Evolutionary conservation across 495 filamentous ascomycete species (phyloP), one percentile per base, ranked within the genome.

Genomic region (Talaromyces thailandensis): DNA sequence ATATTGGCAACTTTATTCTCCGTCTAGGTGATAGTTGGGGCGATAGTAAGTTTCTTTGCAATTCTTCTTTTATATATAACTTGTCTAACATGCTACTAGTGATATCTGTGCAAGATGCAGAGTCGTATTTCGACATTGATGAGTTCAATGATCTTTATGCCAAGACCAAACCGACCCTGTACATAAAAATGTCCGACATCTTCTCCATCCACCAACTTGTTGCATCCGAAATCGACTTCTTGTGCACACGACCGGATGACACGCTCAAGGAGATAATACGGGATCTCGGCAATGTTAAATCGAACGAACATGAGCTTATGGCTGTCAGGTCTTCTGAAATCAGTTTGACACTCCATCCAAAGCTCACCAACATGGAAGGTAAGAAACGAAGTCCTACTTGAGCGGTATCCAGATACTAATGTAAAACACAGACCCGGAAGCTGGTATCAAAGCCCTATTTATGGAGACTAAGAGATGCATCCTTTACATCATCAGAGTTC

Each of bases 401-500:
- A 18, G 7, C 21, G 48, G 57, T 21, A 14, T 35, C 1, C 16
- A 21, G 9, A 14, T 57, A 21, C 21, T 65, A 58, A 64, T 64
- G 69, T 40, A 70, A 58, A 2, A 16, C 3, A 28, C 61, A 76
- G 94, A 98, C 69, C 93, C 95, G 9, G 92, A 97, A 66, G 92
- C 89, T 4, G 89, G 94, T 53, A 76, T 94, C 50, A 96, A 96
- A 70, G 83, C 92, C 3, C 77, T 99, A 9, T 95, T 97, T 69
- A 96, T 96, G 85, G 94, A 98, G 75, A 97, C 95, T 2, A 99
- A 99, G 72, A 84, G 94, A 63, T 96, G 94, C 72, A 88, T 99
- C 61, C 81, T 99, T 61, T 99, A 98, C 73, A 96, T 99, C 70
- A 98, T 99, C 67, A 87, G 94, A 51, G 89, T 99, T 18, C 94